Evolutionary conservation across 2,329 filamentous ascomycete species (phyloP).

Genomic region (Thermomyces lanuginosus): DNA sequence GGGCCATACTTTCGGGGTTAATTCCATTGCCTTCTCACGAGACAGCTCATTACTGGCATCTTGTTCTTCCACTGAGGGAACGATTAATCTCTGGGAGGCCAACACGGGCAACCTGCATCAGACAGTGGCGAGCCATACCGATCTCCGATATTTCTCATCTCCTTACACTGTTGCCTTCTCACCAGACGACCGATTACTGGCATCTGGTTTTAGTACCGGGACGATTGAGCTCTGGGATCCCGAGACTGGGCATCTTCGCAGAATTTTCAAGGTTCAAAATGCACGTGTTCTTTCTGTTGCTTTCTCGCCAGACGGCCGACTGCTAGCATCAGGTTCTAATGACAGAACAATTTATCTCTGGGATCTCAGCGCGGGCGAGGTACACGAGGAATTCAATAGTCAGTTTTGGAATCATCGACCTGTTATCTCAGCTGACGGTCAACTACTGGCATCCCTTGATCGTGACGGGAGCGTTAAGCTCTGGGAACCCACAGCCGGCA

Average conservation of each 20-base stretch:
- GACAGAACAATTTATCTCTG: background rate
- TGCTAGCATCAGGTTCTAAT: conserved; percentile 6
- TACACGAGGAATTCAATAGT: background rate
- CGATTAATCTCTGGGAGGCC: conserved; percentile 1
- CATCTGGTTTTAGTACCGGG: conserved; percentile 7
- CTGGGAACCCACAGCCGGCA: conserved; percentile 1
- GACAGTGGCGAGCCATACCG: background rate
- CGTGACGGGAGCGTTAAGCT: background rate
- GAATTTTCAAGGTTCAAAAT: conserved; percentile 8
- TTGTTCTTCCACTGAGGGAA: background rate
- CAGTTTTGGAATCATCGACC: no score
- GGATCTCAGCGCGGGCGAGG: background rate
- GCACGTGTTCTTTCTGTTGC: conserved; percentile 6
- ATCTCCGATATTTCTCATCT: background rate
- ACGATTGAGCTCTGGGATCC: conserved; percentile 9
- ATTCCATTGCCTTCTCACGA: background rate
- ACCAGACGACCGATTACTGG: background rate
- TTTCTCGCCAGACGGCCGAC: conserved; percentile 10
- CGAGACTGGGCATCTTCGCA: conserved; percentile 1
- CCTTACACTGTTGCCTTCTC: background rate
- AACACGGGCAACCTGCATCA: conserved; percentile 1
- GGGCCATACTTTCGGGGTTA: conserved; percentile 6
- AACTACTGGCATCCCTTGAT: conserved; percentile 1
- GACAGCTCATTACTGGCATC: conserved; percentile 8
- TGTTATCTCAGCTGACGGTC: conserved; percentile 1